These are phyloP conservation scores for Botryotinia convoluta DNA, from an alignment of 2,329 filamentous ascomycete genomes.

Conservation along the genomic window DNA sequence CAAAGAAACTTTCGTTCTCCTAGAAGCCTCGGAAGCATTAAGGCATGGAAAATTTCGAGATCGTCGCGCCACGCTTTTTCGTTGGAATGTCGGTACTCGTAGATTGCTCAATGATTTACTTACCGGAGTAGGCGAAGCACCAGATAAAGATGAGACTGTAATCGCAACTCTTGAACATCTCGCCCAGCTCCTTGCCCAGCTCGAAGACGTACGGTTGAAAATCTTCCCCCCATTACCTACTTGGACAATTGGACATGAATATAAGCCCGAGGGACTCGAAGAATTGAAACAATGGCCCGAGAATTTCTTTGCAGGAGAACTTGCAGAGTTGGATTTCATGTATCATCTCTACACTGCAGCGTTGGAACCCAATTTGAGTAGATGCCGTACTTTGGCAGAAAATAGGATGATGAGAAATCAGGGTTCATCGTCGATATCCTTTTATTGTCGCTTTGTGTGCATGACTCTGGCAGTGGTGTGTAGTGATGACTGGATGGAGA, in stretches of 20 bases:
- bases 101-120: constrained; percentile 3
- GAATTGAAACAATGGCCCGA: neutral
- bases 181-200: neutral
- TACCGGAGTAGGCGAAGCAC: neutral
- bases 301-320: neutral
- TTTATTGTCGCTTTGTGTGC: neutral
- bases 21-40: neutral
- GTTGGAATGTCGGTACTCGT: constrained; percentile 7
- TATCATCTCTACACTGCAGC: neutral
- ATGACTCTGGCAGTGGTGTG: neutral
- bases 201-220: constrained; percentile 8
- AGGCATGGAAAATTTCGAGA: neutral
- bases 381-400: neutral
- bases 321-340: neutral
- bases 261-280: neutral
- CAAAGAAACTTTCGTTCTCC: neutral
- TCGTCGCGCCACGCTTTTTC: constrained; percentile 4
- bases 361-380: neutral
- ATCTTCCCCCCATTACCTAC: constrained; percentile 2
- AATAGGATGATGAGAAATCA: neutral
- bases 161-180: neutral
- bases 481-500: neutral
- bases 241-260: neutral
- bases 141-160: neutral
- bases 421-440: neutral